phyloP scores from a whole-genome alignment of 2,329 filamentous ascomycete genomes.

The Mariannaea elegans region DNA sequence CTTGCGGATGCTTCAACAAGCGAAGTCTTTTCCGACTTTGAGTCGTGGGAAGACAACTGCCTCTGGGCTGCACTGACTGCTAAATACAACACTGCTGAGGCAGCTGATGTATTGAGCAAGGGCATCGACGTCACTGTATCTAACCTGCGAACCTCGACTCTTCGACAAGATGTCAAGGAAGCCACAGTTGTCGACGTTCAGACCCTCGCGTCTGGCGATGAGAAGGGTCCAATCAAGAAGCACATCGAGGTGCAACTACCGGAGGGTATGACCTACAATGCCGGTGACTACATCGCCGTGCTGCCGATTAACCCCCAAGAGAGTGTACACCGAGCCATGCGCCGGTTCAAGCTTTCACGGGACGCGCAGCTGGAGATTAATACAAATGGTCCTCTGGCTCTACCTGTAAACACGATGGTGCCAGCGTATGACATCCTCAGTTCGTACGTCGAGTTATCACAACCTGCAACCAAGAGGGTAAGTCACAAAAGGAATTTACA shows the following conservation, averaged over 20 bases:
- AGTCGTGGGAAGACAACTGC: constrained; percentile 69
- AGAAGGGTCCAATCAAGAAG: constrained; percentile 55
- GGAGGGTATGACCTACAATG: constrained; percentile 68
- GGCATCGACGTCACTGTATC: constrained; percentile 15
- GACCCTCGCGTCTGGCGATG: constrained; percentile 1
- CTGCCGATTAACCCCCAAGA: constrained; percentile 73
- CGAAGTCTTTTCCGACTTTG: constrained; percentile 72
- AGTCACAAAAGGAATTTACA: constrained; percentile 24
- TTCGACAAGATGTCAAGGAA: constrained; percentile 21
- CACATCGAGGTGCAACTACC: constrained; percentile 74
- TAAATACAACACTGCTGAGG: constrained; percentile 40
- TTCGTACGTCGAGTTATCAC: constrained; percentile 76
- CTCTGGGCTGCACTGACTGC: constrained; percentile 59
- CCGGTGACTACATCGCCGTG: constrained; percentile 79
- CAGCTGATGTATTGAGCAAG: neutral
- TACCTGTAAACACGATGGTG: constrained; percentile 65
- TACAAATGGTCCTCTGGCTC: constrained; percentile 56
- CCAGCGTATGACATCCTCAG: constrained; percentile 70
- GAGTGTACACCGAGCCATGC: constrained; percentile 69
- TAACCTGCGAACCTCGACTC: constrained; percentile 7
- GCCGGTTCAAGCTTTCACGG: constrained; percentile 73
- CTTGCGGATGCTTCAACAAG: constrained; percentile 66
- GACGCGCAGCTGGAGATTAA: constrained; percentile 71
- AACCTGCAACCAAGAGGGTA: constrained; percentile 74
- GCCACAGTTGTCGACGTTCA: neutral